Evolutionary conservation across 495 filamentous ascomycete genomes (phyloP).

Genomic region (Neurospora sp.): DNA sequence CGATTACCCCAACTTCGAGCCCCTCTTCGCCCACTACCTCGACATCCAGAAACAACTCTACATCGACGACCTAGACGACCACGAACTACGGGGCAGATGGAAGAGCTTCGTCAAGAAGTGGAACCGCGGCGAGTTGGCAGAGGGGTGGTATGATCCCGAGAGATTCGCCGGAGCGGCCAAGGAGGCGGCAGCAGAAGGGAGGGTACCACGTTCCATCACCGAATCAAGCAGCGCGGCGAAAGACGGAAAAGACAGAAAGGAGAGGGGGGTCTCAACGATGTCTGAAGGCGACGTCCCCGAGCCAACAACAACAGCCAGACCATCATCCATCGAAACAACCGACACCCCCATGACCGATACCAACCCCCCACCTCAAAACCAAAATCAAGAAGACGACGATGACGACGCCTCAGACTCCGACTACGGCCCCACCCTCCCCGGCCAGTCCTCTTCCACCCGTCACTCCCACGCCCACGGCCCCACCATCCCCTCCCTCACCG

Average conservation of each 20-base stretch:
- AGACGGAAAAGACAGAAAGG: background rate
- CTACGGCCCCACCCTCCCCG: constrained; percentile 63
- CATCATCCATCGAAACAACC: background rate
- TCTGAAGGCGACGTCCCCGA: background rate
- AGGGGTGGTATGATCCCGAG: constrained; percentile 85
- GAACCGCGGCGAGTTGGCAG: constrained; percentile 87
- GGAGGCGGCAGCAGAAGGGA: background rate
- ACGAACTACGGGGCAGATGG: constrained; percentile 75
- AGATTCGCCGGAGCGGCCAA: constrained; percentile 41
- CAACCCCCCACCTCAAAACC: background rate
- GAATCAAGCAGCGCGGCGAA: background rate
- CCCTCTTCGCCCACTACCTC: constrained; percentile 77
- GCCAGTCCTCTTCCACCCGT: constrained; percentile 1
- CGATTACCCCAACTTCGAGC: constrained; percentile 51
- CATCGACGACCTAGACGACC: constrained; percentile 52
- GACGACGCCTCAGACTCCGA: constrained; percentile 49
- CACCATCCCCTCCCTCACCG: constrained; percentile 62
- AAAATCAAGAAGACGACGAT: constrained; percentile 29
- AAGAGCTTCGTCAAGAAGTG: constrained; percentile 89
- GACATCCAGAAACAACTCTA: constrained; percentile 75
- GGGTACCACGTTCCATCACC: background rate
- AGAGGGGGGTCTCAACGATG: background rate
- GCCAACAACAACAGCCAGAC: background rate
- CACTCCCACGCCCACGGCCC: constrained; percentile 45
- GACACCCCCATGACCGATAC: background rate